Base-by-base conservation (phyloP, 2,329 filamentous ascomycete genomes). In the Alternaria sp. region DNA sequence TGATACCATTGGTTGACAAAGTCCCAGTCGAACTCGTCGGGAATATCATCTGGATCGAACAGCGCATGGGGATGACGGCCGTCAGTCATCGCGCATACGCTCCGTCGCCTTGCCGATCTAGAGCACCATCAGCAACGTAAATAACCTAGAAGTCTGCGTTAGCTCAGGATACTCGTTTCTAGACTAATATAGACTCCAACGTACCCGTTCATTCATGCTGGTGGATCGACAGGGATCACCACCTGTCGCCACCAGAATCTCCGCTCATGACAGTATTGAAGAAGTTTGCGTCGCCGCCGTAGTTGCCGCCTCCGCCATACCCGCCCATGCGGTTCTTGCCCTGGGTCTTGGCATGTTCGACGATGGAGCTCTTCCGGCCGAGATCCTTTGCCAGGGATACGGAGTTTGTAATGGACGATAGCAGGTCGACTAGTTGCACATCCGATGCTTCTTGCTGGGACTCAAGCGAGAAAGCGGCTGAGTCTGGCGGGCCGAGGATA, bases 391-490 rank as follows among this genome's bases (percentile, higher is more conserved):
- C 89, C 32, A 89, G 87, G 59, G 88, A 87, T 19, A 94, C 85
- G 64, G 89, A 91, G 66, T 91, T 87, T 67, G 94, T 90, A 28
- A 97, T 85, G 21, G 88, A 86, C 47, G 92, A 90, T 9, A 98
- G 86, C 2, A 98, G 83, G 5, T 88, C 87, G 53, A 96, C 87
- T 3, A 97, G 86, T 58, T 90, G 86, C 26, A 97, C 93, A 72
- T 98, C 93, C 73, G 96, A 96, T 64, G 90, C 85, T 81, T 97
- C 92, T 57, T 91, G 89, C 40, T 91, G 83, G 40, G 92, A 87
- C 78, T 97, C 91, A 32, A 87, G 84, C 26, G 89, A 84, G 74
- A 95, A 92, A 0, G 87, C 85, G 46, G 85, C 84, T 25, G 85
- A 68, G 71, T 92, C 86, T 3, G 90, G 85, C 4, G 95, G 93